Conservation (phyloP, 495 filamentous ascomycete species). For the Glarea lozoyensis region DNA sequence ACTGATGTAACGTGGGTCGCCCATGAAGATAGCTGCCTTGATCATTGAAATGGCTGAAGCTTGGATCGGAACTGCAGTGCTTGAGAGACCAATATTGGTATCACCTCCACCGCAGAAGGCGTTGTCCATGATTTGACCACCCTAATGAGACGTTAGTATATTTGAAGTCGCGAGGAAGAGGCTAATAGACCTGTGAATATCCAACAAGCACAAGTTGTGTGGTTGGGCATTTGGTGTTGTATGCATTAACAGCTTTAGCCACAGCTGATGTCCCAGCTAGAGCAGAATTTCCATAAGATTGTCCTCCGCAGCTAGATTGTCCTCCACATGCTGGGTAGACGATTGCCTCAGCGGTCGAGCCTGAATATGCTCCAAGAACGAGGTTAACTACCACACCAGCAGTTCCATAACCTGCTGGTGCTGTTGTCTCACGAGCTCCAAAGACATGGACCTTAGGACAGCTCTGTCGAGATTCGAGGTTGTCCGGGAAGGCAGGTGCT, state of each 20-base stretch:
- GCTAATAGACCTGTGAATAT: conserved; percentile 49
- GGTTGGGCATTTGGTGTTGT: conserved; percentile 43
- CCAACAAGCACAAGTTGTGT: conserved; percentile 52
- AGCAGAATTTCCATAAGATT: conserved; percentile 44
- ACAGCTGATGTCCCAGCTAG: conserved; percentile 42
- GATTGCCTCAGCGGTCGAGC: conserved; percentile 46
- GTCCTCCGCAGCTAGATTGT: conserved; percentile 36
- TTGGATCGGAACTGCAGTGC: conserved; percentile 36
- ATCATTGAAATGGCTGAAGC: conserved; percentile 37
- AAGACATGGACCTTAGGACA: conserved; percentile 37
- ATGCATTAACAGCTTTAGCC: conserved; percentile 43
- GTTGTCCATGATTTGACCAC: conserved; percentile 55
- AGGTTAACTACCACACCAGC: conserved; percentile 41
- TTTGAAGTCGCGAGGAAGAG: too few species aligned
- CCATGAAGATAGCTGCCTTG: conserved; percentile 57
- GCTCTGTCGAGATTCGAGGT: background rate
- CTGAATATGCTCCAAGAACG: conserved; percentile 35
- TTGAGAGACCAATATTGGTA: conserved; percentile 38
- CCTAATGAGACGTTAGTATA: conserved; percentile 25
- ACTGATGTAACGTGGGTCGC: conserved; percentile 43
- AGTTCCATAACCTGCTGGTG: conserved; percentile 43
- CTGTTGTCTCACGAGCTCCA: conserved; percentile 58
- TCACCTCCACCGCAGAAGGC: conserved; percentile 54
- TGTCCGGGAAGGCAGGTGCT: too few species aligned
- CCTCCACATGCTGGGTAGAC: conserved; percentile 54